Evolutionary conservation across 1,139 yeast species (phyloP).

Genomic region (Candida neerlandica): DNA sequence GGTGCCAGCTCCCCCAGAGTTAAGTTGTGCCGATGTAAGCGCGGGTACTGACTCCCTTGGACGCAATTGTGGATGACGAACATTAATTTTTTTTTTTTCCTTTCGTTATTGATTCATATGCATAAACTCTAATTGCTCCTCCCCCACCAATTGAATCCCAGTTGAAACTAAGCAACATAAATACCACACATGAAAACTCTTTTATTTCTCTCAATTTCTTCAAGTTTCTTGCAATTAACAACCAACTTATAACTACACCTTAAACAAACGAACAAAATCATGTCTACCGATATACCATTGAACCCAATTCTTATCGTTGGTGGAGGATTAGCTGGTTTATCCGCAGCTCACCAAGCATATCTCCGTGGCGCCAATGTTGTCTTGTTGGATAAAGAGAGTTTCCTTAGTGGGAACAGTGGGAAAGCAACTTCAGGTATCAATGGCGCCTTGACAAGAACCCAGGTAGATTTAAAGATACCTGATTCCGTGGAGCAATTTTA

Average conservation of each 20-base stretch:
- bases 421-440: constrained; percentile 85
- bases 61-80: background rate
- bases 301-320: constrained; percentile 68
- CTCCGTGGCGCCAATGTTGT: constrained; percentile 58
- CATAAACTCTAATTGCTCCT: background rate
- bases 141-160: constrained; percentile 6
- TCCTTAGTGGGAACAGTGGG: constrained; percentile 76
- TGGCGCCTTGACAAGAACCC: constrained; percentile 70
- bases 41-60: background rate
- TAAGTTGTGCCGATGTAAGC: background rate
- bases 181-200: background rate
- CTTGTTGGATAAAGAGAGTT: constrained; percentile 62
- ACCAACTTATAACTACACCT: background rate
- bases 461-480: constrained; percentile 46
- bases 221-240: background rate
- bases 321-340: constrained; percentile 78
- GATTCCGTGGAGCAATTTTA: constrained; percentile 65
- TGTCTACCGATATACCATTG: constrained; percentile 24
- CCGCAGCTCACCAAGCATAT: constrained; percentile 72
- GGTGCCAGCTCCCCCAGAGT: no score
- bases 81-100: background rate
- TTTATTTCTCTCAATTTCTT: background rate
- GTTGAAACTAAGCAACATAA: constrained; percentile 2
- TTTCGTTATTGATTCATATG: background rate
- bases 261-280: background rate